Evolutionary conservation across 371 early-diverging fungal species (phyloP).

Genomic region (Mucor sp.): DNA sequence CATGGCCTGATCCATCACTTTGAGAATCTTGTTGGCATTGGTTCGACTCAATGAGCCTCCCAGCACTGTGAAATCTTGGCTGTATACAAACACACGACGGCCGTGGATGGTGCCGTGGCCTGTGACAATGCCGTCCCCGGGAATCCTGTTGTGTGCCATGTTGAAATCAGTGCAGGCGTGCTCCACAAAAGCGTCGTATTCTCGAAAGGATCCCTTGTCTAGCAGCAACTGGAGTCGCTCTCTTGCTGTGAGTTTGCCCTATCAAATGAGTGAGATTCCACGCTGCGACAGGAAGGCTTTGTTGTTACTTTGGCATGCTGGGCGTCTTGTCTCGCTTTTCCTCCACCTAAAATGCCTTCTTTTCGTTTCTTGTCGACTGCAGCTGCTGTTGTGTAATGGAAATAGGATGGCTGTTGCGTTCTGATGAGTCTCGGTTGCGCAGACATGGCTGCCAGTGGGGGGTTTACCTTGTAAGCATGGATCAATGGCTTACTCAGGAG

Average conservation of each 20-base stretch:
- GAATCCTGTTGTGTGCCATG: conserved; percentile 85
- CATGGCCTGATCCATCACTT: conserved; percentile 96
- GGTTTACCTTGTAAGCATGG: not conserved
- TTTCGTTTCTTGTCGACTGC: conserved; percentile 68
- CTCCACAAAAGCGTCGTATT: conserved; percentile 95
- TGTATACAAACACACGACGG: conserved; percentile 89
- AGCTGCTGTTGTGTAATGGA: conserved; percentile 10
- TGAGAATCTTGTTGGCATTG: conserved; percentile 93
- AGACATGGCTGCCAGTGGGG: too few relatives aligned
- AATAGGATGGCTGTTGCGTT: not conserved
- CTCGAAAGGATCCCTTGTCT: conserved; percentile 87
- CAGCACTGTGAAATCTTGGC: conserved; percentile 94
- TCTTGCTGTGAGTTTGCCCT: conserved; percentile 97
- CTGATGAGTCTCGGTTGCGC: too few relatives aligned
- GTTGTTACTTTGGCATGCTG: conserved; percentile 85
- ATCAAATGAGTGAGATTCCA: not conserved
- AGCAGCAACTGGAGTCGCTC: conserved; percentile 89
- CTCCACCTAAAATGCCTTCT: conserved; percentile 83
- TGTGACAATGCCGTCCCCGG: conserved; percentile 96
- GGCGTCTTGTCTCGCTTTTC: conserved; percentile 77
- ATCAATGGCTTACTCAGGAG: not conserved
- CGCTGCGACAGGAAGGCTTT: not conserved
- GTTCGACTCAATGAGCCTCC: conserved; percentile 92
- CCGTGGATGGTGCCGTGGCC: conserved; percentile 95
- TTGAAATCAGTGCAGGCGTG: conserved; percentile 94